A percentile compares a stretch with the other conserved stretches of the same genome.
These are phyloP conservation scores for Neurospora terricola DNA, from an alignment of 495 filamentous ascomycete genomes.

Conservation along the genomic window DNA sequence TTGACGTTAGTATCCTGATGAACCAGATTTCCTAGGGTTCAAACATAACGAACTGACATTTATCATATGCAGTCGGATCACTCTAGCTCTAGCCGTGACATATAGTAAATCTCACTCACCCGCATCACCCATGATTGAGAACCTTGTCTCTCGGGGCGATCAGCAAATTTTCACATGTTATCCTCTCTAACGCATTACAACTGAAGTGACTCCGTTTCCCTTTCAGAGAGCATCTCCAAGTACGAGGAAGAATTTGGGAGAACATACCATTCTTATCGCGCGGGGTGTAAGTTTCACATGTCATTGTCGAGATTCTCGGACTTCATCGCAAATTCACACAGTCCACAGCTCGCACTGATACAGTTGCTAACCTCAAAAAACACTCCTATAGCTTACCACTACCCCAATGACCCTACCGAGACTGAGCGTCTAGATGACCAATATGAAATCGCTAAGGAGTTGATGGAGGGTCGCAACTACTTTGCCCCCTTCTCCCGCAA, in stretches of 20 bases:
- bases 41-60: background rate
- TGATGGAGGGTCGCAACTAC: constrained; percentile 43
- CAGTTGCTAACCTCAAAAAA: constrained; percentile 3
- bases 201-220: constrained; percentile 24
- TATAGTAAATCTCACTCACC: constrained; percentile 3
- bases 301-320: background rate
- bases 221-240: constrained; percentile 31
- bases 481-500: constrained; percentile 43
- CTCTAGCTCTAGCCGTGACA: constrained; percentile 1
- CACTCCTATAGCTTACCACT: constrained; percentile 38
- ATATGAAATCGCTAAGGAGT: constrained; percentile 47
- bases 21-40: background rate
- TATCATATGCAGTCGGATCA: background rate
- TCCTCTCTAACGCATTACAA: background rate
- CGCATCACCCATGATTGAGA: background rate
- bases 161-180: background rate
- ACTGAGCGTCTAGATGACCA: constrained; percentile 46
- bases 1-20: constrained; percentile 18
- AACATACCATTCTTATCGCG: constrained; percentile 50
- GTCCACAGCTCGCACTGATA: background rate
- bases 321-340: background rate
- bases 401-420: constrained; percentile 52
- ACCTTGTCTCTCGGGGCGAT: background rate
- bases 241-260: constrained; percentile 51
- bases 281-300: constrained; percentile 23